Evolutionary conservation across 192 early-diverging fungal species (phyloP), one percentile per base, ranked within the genome.

Genomic region (Backusella sp.): DNA sequence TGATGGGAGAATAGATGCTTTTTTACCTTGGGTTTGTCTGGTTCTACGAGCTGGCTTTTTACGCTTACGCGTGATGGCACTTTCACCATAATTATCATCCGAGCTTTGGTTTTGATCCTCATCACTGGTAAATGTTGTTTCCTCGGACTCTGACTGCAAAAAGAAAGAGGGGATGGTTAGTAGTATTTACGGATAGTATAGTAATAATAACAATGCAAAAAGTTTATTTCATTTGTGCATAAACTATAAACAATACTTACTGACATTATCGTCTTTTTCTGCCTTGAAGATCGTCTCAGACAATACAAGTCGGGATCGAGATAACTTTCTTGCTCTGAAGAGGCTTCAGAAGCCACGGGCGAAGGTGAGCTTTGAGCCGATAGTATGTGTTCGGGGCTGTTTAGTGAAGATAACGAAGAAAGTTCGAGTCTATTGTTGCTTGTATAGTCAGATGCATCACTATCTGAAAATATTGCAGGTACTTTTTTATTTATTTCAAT

Each of bases 231-330:
- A 49, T 49, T 49, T n/a, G 19, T 62, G 21, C 21, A 28, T 62
- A 62, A 28, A 28, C 11, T 28, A 62, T 12, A 21, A 23, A 26
- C 23, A 69, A 32, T 11, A 49, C 70, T 28, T 71, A 71, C 70
- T 30, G 70, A 49, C 42, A 23, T 5, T 12, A 26, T 71, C 4
- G 42, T 6, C 23, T 49, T 71, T 26, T 71, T 71, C 7, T 71
- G 70, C 39, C 70, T 71, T 30, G 41, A 30, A 19, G 90, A 92
- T 70, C 91, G 67, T 68, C 91, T 80, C 9, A 92, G 79, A 44
- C 91, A 89, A 73, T 89, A 92, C 37, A 92, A 75, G 30, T 91
- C 90, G 17, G 91, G 89, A 80, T 92, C 90, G 0, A 82, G 42
- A 32, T 76, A 76, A 8, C 59, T 69, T 26, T 26, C 68, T 37